Evolutionary conservation across 2,329 filamentous ascomycete genomes (phyloP), one percentile per base, ranked within the genome.

Genomic region (Talaromyces sp.): DNA sequence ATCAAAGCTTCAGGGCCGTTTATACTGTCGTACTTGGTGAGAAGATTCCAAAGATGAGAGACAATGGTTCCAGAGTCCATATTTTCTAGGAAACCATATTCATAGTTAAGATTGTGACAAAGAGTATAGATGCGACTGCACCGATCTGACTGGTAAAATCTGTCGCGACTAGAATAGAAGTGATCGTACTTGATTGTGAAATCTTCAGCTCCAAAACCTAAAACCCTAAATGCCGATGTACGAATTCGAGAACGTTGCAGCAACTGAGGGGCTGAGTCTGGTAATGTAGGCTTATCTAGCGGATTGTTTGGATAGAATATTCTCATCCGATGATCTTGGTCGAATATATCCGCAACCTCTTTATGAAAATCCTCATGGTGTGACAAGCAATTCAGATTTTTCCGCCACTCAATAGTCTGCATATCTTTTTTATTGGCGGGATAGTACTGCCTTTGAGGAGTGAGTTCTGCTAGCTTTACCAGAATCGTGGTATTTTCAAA

Each of bases 321-420:
- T 15, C 69, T 56, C 1, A 71, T 69, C 2, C 65, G 62, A 27
- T 62, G 64, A 1, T 75, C 73, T 63, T 81, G 73, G 2, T 71
- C 33, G 5, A 82, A 71, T 17, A 85, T 77, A 0, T 63, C 68
- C 5, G 68, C 45, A 0, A 83, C 81, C 6, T 68, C 58, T 2
- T 69, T 67, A 43, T 73, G 73, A 49, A 85, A 84, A 0, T 70
- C 69, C 0, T 76, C 75, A 62, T 86, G 78, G 62, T 87, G 85
- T 0, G 81, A 71, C 1, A 83, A 67, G 5, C 74, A 77, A 1
- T 77, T 74, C 0, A 86, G 69, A 0, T 61, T n/a, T 0, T 64
- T 0, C 0, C 70, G 62, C 85, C 85, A 87, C 0, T 15, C 1
- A 2, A 85, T 75, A 0, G 56, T 75, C 62, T 87, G 82, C 83